Base-by-base conservation (phyloP, 2,329 filamentous ascomycete genomes). In the Sarocladiaceae sp. region DNA sequence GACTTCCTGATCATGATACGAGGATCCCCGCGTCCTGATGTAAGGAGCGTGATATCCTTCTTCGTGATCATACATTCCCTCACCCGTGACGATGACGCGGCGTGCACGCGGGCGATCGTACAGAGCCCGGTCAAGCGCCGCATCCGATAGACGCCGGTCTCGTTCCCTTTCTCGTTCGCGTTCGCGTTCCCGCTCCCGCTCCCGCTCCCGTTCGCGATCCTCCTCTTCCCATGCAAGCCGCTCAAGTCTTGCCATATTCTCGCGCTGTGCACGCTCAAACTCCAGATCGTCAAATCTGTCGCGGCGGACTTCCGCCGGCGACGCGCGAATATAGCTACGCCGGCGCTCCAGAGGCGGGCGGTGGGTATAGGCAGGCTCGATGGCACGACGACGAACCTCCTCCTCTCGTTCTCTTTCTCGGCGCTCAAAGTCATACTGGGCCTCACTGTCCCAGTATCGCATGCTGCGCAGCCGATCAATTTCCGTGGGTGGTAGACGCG, bases 251-350 rank as follows among this genome's bases (percentile, higher is more conserved):
- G 37, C 37, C 11, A 29, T 18, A 15, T 6, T 19, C 4, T 41
- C 37, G 5, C 37, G 37, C n/a, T 26, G 15, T 9, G 18, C 37
- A 7, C 23, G 37, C 3, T 41, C 23, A 19, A 16, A 41, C 3
- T 41, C 37, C 16, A 41, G 15, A 13, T 41, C 24, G 11, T 41
- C 37, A 23, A 41, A 27, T 15, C 37, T 41, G 4, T 41, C 37
- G 11, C 23, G 37, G 15, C 37, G 37, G 19, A 16, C 19, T 29
- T 41, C 37, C 21, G 29, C 21, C 6, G 37, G 37, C 15, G 37
- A 41, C 15, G 29, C 12, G 10, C 37, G 37, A 4, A 24, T n/a
- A 15, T 41, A 41, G 24, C 37, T 41, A n/a, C 37, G 37, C 23
- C 29, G 37, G n/a, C 37, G n/a, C 7, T 29, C 15, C 3, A 41